Evolutionary conservation across 805 yeast genomes (phyloP), one percentile per base, ranked within the genome.

Genomic region (Danielia oregonensis): DNA sequence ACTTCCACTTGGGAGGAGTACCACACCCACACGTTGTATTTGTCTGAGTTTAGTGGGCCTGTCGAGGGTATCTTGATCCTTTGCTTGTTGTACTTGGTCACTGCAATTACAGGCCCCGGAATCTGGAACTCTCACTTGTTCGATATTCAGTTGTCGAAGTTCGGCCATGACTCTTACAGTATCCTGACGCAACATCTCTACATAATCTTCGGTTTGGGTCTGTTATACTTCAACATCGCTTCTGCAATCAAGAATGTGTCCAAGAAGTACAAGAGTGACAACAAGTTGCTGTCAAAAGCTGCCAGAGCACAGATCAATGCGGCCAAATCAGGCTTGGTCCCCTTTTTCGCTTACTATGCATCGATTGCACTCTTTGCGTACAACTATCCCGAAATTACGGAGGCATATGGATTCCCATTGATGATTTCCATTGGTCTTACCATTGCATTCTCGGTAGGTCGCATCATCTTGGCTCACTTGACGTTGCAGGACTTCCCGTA

Each of bases 1-100:
- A 56, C 86, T 32, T 81, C 94, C 24, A 89, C 97, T 1, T 89
- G 97, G 97, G 97, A 89, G 61, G 96, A 88, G 55, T 89, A 77
- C 57, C 91, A 88, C 55, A 89, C 97, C 1, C 94, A 87, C 49
- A 79, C 78, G 30, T 66, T 89, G 32, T 89, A 72, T 57, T 65
- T 89, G 34, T 78, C 91, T 23, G 79, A 73, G 42, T 79, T 86
- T 49, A 83, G 94, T 10, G 97, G 97, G 0, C 97, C 97, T 0
- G 97, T 91, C 3, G 97, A 89, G 60, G 97, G 97, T 2, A 85
- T 89, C 18, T 54, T 87, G 44, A 68, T 82, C 61, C 66, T 86
- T 33, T 59, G 75, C 15, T 56, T 49, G 0, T 61, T 81, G 12
- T 86, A 76, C 51, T 36, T 76, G 4, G 28, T 74, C 15, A 83